Conservation (phyloP, 805 yeast genomes). For the Yueomyces sinensis region DNA sequence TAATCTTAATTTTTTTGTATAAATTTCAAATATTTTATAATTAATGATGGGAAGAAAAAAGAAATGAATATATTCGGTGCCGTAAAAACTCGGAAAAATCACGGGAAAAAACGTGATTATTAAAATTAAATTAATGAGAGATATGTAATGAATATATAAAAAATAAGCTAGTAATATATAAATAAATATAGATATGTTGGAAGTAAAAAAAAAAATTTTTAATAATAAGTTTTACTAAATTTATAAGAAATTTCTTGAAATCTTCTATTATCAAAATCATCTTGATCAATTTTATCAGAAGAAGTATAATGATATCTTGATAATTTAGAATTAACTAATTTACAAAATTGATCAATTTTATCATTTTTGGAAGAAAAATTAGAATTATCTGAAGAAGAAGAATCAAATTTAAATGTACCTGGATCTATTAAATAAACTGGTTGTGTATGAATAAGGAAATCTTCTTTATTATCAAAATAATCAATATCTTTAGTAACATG, state of each 20-base stretch:
- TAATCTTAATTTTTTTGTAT: too few species aligned
- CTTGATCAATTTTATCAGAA: constrained; percentile 8
- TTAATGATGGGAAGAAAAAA: too few species aligned
- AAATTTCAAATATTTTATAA: too few species aligned
- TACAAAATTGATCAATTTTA: constrained; percentile 3
- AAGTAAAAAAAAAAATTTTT: too few species aligned
- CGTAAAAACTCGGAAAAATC: too few species aligned
- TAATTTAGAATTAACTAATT: constrained; percentile 9
- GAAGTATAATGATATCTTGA: constrained; percentile 8
- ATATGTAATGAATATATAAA: too few species aligned
- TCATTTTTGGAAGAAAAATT: background rate
- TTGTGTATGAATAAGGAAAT: constrained; percentile 13
- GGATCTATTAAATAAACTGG: constrained; percentile 11
- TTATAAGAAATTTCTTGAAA: constrained; percentile 23
- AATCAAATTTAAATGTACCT: background rate
- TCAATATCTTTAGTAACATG: background rate
- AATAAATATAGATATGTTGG: too few species aligned
- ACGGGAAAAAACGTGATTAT: too few species aligned
- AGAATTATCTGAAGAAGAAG: background rate
- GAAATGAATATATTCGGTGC: too few species aligned
- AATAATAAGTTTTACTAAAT: constrained; percentile 21
- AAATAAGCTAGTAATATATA: too few species aligned
- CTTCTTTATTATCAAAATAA: background rate
- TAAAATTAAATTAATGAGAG: too few species aligned
- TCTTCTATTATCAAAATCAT: constrained; percentile 21